A percentile compares a stretch with the other conserved stretches of the same genome.
Evolutionary conservation across 306 rosid genomes (phyloP).

Genomic region (Medicago lupulina): DNA sequence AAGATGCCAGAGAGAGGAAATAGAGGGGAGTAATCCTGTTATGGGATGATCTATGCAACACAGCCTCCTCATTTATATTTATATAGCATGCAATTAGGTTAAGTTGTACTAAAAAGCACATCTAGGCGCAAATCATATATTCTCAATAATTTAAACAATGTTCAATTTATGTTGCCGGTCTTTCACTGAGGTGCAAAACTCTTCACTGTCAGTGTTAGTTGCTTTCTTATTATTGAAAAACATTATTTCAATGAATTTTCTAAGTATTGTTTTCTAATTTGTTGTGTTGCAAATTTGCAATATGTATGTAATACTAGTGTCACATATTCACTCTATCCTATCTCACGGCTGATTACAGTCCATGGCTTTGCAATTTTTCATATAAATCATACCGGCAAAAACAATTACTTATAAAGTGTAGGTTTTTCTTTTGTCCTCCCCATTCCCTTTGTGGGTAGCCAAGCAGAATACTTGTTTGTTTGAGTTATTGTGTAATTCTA

Average conservation of each 20-base stretch:
- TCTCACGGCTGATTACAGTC: not conserved
- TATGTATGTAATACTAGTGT: not conserved
- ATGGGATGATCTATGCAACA: not conserved
- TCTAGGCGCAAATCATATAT: not conserved
- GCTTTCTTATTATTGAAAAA: slow-evolving; percentile 28
- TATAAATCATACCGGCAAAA: slow-evolving; percentile 19
- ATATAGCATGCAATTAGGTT: not conserved
- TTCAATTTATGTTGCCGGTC: slow-evolving; percentile 28
- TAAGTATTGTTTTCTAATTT: slow-evolving; percentile 17
- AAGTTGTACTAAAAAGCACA: slow-evolving; percentile 18
- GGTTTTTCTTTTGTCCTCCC: slow-evolving; percentile 9
- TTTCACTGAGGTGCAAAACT: not conserved
- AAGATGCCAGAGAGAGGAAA: slow-evolving; percentile 15
- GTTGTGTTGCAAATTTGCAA: not conserved
- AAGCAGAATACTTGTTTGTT: slow-evolving; percentile 31
- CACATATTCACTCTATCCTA: not conserved
- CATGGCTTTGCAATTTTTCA: slow-evolving; percentile 16
- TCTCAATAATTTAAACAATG: slow-evolving; percentile 15
- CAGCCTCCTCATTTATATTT: not conserved
- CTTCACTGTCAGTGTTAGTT: not conserved
- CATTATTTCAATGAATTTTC: not conserved
- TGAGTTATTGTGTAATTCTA: not conserved
- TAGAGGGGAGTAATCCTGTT: not conserved
- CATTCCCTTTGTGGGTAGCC: slow-evolving; percentile 22
- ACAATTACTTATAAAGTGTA: slow-evolving; percentile 2